phyloP scores from a whole-genome alignment of 2,329 filamentous ascomycete species.

The Alternaria panax region DNA sequence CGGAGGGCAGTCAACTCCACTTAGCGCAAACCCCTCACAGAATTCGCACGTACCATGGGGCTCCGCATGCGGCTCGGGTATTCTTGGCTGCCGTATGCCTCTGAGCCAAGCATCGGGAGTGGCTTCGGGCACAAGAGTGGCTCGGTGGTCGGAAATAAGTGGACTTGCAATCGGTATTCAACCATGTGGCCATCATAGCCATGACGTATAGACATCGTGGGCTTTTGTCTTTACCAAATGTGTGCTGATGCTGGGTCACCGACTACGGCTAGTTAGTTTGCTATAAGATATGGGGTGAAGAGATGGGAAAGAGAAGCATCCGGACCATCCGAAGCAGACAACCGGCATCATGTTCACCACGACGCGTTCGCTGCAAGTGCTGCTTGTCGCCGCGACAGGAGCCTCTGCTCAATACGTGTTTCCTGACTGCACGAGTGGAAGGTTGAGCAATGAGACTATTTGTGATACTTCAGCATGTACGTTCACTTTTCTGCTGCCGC shows the following conservation, averaged over 20 bases:
- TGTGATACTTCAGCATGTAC: conserved; percentile 57
- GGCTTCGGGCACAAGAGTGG: conserved; percentile 16
- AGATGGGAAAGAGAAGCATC: background rate
- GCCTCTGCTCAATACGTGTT: conserved; percentile 43
- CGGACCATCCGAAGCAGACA: background rate
- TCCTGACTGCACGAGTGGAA: conserved; percentile 61
- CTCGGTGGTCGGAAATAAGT: conserved; percentile 9
- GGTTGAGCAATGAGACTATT: conserved; percentile 58
- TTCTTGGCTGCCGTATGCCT: conserved; percentile 10
- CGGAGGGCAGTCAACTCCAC: background rate
- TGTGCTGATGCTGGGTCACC: background rate
- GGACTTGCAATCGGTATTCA: conserved; percentile 6
- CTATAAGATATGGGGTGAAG: conserved; percentile 19
- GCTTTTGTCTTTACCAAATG: conserved; percentile 8
- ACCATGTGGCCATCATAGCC: conserved; percentile 8
- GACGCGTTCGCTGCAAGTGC: conserved; percentile 11
- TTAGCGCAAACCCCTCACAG: conserved; percentile 28
- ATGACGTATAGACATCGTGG: conserved; percentile 24
- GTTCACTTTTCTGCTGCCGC: background rate
- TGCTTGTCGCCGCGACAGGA: conserved; percentile 21
- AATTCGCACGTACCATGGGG: conserved; percentile 15
- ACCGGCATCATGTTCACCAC: conserved; percentile 20
- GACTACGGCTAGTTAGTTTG: conserved; percentile 28
- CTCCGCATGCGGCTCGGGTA: conserved; percentile 24
- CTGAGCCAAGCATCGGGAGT: conserved; percentile 16